Conservation (phyloP, 805 yeast species). For the Metschnikowia santaceciliae region DNA sequence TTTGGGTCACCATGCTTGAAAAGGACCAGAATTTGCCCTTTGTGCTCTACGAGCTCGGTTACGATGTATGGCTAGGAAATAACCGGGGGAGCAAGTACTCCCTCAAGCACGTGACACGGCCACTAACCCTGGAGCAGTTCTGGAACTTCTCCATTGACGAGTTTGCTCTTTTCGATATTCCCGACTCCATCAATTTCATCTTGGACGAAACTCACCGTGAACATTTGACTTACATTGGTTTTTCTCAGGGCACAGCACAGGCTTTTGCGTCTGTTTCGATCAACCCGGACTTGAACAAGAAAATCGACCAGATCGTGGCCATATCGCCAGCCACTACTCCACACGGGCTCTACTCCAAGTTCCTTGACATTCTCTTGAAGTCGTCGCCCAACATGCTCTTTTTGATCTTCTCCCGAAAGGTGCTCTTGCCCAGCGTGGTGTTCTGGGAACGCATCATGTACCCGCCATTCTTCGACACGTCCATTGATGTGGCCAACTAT, state of each 20-base stretch:
- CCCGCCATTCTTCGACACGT: slow-evolving; percentile 67
- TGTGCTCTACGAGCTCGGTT: slow-evolving; percentile 72
- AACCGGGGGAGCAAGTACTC: slow-evolving; percentile 92
- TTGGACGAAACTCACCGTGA: slow-evolving; percentile 41
- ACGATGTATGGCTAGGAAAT: slow-evolving; percentile 93
- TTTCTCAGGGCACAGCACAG: slow-evolving; percentile 93
- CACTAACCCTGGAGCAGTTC: slow-evolving; percentile 42
- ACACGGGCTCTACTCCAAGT: slow-evolving; percentile 69
- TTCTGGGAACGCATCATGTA: slow-evolving; percentile 78
- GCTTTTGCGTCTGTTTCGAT: slow-evolving; percentile 77
- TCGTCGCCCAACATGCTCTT: slow-evolving; percentile 73
- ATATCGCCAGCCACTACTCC: slow-evolving; percentile 95
- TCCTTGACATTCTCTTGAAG: slow-evolving; percentile 70
- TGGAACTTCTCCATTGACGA: slow-evolving; percentile 93
- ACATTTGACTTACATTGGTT: slow-evolving; percentile 72
- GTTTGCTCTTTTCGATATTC: slow-evolving; percentile 87
- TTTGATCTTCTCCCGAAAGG: slow-evolving; percentile 67
- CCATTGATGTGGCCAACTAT: slow-evolving; percentile 68
- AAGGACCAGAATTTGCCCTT: slow-evolving; percentile 57
- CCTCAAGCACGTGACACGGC: slow-evolving; percentile 57
- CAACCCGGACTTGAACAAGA: slow-evolving; percentile 57
- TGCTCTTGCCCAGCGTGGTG: slow-evolving; percentile 70
- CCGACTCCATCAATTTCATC: slow-evolving; percentile 74
- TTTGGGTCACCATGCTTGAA: slow-evolving; percentile 54
- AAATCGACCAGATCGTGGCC: slow-evolving; percentile 62